Conservation (phyloP, 441 rosid species). For the Isatis lusitanica region DNA sequence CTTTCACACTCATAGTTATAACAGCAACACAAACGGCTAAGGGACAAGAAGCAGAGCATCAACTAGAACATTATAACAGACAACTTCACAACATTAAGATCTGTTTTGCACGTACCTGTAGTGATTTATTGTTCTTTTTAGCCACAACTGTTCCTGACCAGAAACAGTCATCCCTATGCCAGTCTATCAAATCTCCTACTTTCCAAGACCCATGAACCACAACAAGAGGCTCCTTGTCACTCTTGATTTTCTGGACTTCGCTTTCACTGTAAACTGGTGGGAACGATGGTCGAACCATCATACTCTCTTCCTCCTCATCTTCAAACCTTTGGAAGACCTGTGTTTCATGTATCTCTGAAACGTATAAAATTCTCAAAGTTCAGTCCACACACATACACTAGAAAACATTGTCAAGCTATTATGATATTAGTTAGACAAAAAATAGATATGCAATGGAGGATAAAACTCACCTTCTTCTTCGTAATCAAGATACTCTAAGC, state of each 20-base stretch:
- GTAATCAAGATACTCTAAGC: slow-evolving; percentile 51
- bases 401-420: not conserved
- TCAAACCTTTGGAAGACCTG: slow-evolving; percentile 41
- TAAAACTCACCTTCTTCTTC: slow-evolving; percentile 64
- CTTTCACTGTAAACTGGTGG: slow-evolving; percentile 53
- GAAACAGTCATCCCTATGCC: slow-evolving; percentile 57
- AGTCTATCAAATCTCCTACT: slow-evolving; percentile 86
- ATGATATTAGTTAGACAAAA: not conserved
- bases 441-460: not conserved
- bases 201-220: slow-evolving; percentile 51
- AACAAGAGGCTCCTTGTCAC: slow-evolving; percentile 45
- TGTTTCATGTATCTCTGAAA: slow-evolving; percentile 42
- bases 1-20: not conserved
- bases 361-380: not conserved
- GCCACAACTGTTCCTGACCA: slow-evolving; percentile 65
- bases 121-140: slow-evolving; percentile 33
- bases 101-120: slow-evolving; percentile 48
- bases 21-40: not conserved
- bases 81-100: not conserved
- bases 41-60: not conserved
- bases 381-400: not conserved
- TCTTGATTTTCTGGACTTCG: slow-evolving; percentile 33
- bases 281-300: slow-evolving; percentile 76
- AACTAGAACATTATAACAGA: not conserved
- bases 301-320: slow-evolving; percentile 14